Percentiles rank a stretch among this genome's conserved stretches.
Evolutionary conservation across 768 basidiomycete genomes (phyloP).

Genomic region (Sarcodon aspratus): DNA sequence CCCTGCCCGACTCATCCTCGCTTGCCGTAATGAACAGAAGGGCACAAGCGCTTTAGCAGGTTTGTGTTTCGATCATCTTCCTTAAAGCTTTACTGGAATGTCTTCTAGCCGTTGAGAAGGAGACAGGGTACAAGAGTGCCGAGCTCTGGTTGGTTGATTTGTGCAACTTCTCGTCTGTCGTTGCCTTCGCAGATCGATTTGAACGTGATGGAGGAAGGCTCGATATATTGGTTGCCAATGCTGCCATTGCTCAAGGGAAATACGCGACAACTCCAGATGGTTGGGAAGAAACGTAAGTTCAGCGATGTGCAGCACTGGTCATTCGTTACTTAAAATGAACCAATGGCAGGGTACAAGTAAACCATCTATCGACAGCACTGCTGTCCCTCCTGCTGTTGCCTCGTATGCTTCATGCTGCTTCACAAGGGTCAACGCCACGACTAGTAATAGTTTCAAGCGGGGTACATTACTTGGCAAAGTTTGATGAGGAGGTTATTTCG

Average conservation of each 20-base stretch:
- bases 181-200: constrained; percentile 12
- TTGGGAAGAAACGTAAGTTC: constrained; percentile 16
- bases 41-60: constrained; percentile 24
- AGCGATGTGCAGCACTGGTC: background rate
- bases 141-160: constrained; percentile 17
- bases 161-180: constrained; percentile 13
- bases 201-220: constrained; percentile 12
- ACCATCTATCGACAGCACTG: constrained; percentile 29
- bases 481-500: background rate
- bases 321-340: background rate
- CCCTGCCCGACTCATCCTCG: constrained; percentile 27
- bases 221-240: constrained; percentile 18
- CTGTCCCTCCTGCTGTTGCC: constrained; percentile 33
- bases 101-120: constrained; percentile 12
- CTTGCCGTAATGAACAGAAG: constrained; percentile 24
- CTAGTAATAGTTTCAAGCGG: constrained; percentile 4
- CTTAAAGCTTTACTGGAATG: constrained; percentile 8
- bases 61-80: constrained; percentile 9
- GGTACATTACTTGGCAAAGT: background rate
- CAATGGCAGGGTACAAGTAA: constrained; percentile 32
- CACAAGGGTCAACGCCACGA: background rate
- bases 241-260: constrained; percentile 9
- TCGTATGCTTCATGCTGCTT: constrained; percentile 26
- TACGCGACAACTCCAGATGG: constrained; percentile 17
- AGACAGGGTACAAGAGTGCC: constrained; percentile 4